phyloP scores from a whole-genome alignment of 2,329 filamentous ascomycete genomes.

The Nemania sp. region DNA sequence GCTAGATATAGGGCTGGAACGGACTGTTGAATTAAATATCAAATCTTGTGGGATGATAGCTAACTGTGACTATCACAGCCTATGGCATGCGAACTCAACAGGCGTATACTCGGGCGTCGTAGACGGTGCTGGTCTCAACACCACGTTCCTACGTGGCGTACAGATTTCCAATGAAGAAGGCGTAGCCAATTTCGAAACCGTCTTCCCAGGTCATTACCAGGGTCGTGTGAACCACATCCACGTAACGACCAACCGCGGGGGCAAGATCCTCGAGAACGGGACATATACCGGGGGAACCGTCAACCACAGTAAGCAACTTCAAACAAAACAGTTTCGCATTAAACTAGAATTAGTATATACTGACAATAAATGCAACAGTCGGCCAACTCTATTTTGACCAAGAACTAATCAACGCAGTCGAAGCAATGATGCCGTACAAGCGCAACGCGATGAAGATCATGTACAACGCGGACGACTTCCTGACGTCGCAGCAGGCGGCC shows the following conservation, averaged over 20 bases:
- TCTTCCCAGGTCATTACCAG: constrained; percentile 52
- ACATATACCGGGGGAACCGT: constrained; percentile 53
- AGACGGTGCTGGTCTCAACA: constrained; percentile 42
- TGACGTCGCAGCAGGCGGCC: constrained; percentile 47
- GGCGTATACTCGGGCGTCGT: constrained; percentile 46
- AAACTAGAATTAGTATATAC: neutral
- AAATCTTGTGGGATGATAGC: neutral
- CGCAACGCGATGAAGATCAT: constrained; percentile 48
- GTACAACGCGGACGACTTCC: constrained; percentile 53
- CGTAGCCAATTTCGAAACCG: constrained; percentile 45
- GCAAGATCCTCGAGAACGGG: constrained; percentile 49
- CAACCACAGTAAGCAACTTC: constrained; percentile 46
- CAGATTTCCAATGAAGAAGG: constrained; percentile 47
- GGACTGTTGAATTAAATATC: neutral
- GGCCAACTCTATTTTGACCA: constrained; percentile 66
- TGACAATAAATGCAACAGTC: constrained; percentile 33
- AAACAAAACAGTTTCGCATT: neutral
- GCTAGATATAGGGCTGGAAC: neutral
- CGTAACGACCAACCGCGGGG: constrained; percentile 35
- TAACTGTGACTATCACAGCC: neutral
- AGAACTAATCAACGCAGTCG: constrained; percentile 53
- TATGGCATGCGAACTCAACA: constrained; percentile 46
- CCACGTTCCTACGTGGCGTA: constrained; percentile 49
- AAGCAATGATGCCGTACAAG: constrained; percentile 50
- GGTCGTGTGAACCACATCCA: constrained; percentile 47